phyloP scores from a whole-genome alignment of 345 rosid genomes.

The Eutrema japonicum region DNA sequence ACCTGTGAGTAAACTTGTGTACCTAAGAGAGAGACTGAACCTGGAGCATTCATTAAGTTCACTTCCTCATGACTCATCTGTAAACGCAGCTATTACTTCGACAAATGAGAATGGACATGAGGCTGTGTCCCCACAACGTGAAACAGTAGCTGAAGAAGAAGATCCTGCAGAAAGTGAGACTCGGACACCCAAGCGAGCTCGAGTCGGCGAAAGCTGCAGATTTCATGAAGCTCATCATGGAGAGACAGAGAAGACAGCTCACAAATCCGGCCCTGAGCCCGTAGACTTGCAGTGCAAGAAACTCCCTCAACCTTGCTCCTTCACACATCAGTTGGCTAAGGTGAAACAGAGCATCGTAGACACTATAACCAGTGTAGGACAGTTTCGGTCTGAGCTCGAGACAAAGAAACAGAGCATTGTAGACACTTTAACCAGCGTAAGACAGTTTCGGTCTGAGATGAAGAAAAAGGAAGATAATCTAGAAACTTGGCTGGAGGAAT shows the following conservation, averaged over 20 bases:
- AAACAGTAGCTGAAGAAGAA: neutral
- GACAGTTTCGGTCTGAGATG: slow-evolving; percentile 3
- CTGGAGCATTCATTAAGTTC: neutral
- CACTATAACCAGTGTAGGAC: neutral
- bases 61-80: neutral
- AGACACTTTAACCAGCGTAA: neutral
- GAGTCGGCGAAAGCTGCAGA: neutral
- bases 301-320: slow-evolving; percentile 4
- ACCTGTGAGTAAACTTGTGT: slow-evolving; percentile 44
- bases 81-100: neutral
- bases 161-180: neutral
- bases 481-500: slow-evolving; percentile 2
- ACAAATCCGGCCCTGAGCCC: slow-evolving; percentile 5
- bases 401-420: neutral
- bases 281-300: neutral
- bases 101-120: neutral
- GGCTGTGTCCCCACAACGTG: neutral
- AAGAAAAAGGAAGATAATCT: slow-evolving; percentile 11
- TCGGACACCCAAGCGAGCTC: neutral
- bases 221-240: neutral
- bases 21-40: slow-evolving; percentile 29
- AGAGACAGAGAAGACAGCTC: neutral
- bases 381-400: neutral
- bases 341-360: slow-evolving; percentile 14
- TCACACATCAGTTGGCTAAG: slow-evolving; percentile 10